phyloP scores from a whole-genome alignment of 2,329 filamentous ascomycete species.

The Colletotrichum musicola region DNA sequence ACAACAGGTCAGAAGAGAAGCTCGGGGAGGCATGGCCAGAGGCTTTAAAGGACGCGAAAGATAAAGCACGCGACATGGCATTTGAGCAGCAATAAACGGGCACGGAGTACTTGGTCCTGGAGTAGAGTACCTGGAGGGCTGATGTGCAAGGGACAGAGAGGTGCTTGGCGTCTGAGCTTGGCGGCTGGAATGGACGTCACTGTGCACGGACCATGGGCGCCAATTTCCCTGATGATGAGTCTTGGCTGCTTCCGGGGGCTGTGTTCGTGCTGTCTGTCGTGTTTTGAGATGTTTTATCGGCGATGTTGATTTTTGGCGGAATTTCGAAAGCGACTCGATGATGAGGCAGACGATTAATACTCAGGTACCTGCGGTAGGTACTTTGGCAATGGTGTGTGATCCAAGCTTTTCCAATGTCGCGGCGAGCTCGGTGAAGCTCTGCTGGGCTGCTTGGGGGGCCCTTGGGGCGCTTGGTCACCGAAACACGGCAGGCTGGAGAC shows the following conservation, averaged over 20 bases:
- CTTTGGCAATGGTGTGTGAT: background rate
- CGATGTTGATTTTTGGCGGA: background rate
- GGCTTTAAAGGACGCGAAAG: background rate
- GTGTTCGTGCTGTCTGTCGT: background rate
- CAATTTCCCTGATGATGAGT: conserved; percentile 4
- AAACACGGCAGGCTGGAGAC: background rate
- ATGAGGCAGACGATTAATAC: background rate
- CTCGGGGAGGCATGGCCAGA: background rate
- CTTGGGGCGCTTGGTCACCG: background rate
- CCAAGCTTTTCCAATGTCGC: conserved; percentile 14
- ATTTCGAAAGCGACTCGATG: background rate
- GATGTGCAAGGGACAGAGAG: conserved; percentile 20
- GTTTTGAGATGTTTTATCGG: background rate
- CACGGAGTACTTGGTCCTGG: background rate
- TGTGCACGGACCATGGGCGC: conserved; percentile 28
- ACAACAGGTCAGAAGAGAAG: background rate
- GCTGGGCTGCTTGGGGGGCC: background rate
- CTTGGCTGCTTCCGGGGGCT: conserved; percentile 23
- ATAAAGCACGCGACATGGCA: conserved; percentile 16
- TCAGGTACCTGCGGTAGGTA: background rate
- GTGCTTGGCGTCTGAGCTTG: conserved; percentile 27
- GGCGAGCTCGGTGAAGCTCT: conserved; percentile 25
- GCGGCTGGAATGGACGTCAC: conserved; percentile 35
- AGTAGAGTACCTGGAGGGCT: too few relatives aligned
- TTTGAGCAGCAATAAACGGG: background rate